These are phyloP conservation scores for Coemansia pectinata DNA, from an alignment of 192 early-diverging fungal genomes.

Conservation along the genomic window DNA sequence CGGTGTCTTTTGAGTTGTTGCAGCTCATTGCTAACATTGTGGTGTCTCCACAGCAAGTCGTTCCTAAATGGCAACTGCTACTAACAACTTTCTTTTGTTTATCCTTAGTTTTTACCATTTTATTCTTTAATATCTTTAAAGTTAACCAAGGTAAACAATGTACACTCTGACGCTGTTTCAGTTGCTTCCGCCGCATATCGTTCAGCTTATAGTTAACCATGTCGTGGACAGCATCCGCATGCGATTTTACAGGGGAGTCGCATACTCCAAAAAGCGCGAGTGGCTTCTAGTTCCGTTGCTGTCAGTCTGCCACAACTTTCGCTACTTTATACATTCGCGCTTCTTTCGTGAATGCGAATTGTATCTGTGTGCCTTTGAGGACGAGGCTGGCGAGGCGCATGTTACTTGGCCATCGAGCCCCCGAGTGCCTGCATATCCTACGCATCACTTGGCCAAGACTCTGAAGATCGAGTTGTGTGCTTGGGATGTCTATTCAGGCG, in stretches of 20 bases:
- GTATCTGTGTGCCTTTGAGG: background rate
- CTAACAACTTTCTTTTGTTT: background rate
- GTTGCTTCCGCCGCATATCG: background rate
- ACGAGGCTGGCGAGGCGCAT: background rate
- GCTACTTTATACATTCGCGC: background rate
- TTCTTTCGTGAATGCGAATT: background rate
- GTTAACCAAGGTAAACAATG: no score
- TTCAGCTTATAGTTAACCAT: background rate
- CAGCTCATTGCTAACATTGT: background rate
- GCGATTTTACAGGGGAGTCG: no score
- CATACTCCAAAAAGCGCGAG: background rate
- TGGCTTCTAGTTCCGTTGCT: background rate
- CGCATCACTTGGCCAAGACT: background rate
- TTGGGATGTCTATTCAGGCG: background rate
- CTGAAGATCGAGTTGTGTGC: background rate
- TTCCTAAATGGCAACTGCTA: no score
- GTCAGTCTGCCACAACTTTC: background rate
- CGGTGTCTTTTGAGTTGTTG: conserved; percentile 17
- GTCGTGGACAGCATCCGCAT: background rate
- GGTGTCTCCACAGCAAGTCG: no score
- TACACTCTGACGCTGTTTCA: background rate
- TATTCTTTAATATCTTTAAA: background rate
- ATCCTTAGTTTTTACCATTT: background rate
- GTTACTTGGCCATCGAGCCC: background rate
- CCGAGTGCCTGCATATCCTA: background rate